These are phyloP conservation scores for Seiridium unicorne DNA, from an alignment of 2,329 filamentous ascomycete genomes.

Conservation along the genomic window DNA sequence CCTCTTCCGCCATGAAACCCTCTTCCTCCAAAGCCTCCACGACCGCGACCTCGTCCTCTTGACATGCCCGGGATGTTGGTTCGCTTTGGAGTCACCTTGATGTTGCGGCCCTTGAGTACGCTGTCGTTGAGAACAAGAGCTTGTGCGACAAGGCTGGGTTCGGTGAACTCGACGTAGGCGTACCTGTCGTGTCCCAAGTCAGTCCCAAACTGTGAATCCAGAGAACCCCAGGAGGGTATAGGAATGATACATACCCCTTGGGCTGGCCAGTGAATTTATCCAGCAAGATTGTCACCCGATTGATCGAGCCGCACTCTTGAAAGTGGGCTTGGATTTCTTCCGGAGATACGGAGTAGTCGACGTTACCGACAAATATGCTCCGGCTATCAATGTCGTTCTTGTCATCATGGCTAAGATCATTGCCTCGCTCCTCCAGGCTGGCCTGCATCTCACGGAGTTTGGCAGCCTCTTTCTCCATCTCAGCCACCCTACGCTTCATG, in stretches of 20 bases:
- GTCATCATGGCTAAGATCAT: slow-evolving; percentile 76
- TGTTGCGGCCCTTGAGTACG: slow-evolving; percentile 87
- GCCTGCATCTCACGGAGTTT: slow-evolving; percentile 87
- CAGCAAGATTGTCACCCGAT: slow-evolving; percentile 92
- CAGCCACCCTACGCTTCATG: slow-evolving; percentile 83
- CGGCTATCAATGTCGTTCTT: slow-evolving; percentile 94
- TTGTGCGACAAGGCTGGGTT: slow-evolving; percentile 88
- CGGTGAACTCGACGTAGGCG: slow-evolving; percentile 97
- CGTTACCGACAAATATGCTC: slow-evolving; percentile 97
- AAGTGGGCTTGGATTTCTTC: slow-evolving; percentile 99
- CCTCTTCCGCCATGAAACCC: slow-evolving; percentile 54
- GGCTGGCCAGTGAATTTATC: slow-evolving; percentile 99
- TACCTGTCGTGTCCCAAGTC: slow-evolving; percentile 59
- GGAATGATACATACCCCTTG: slow-evolving; percentile 74
- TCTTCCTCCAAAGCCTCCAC: slow-evolving; percentile 42
- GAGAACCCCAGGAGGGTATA: background rate
- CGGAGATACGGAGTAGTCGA: slow-evolving; percentile 94
- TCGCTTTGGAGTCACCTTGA: slow-evolving; percentile 93
- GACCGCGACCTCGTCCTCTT: slow-evolving; percentile 63
- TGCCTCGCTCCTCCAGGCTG: slow-evolving; percentile 78
- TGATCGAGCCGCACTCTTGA: slow-evolving; percentile 95
- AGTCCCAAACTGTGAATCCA: background rate
- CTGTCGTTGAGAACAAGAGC: slow-evolving; percentile 96
- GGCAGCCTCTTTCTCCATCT: slow-evolving; percentile 88
- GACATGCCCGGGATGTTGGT: slow-evolving; percentile 96